Conservation (phyloP, 352 stramenopile species). For the Globisporangium nunn region DNA sequence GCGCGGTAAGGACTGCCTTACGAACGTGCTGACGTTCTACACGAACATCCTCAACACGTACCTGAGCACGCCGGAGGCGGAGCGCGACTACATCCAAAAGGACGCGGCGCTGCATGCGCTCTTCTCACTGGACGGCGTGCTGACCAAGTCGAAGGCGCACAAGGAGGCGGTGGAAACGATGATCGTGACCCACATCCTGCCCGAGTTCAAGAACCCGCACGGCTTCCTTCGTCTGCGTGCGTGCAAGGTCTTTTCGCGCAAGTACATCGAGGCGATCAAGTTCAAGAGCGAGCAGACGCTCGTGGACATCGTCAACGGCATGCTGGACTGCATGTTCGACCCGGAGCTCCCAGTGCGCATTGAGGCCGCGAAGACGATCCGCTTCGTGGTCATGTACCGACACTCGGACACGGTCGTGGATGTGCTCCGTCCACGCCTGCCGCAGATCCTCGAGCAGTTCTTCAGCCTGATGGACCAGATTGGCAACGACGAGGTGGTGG, state of each 20-base stretch:
- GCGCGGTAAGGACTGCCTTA: conserved; percentile 92
- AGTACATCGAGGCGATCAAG: conserved; percentile 87
- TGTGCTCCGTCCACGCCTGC: conserved; percentile 88
- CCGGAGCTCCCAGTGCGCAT: conserved; percentile 95
- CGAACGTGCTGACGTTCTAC: conserved; percentile 88
- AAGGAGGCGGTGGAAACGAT: conserved; percentile 90
- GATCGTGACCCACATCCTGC: conserved; percentile 93
- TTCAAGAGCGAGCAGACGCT: conserved; percentile 90
- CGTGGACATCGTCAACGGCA: conserved; percentile 68
- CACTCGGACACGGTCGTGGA: conserved; percentile 78
- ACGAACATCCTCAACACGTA: conserved; percentile 93
- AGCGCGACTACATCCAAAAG: conserved; percentile 94
- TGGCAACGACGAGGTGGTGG: conserved; percentile 96
- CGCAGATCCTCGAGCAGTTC: conserved; percentile 95
- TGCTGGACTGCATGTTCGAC: conserved; percentile 89
- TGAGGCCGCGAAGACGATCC: conserved; percentile 89
- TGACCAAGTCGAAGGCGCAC: conserved; percentile 94
- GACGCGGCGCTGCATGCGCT: conserved; percentile 93
- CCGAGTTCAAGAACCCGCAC: conserved; percentile 93
- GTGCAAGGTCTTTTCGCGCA: conserved; percentile 95
- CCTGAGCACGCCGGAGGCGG: conserved; percentile 41
- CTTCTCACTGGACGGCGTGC: conserved; percentile 88
- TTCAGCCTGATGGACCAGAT: conserved; percentile 99
- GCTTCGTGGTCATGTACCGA: conserved; percentile 83
- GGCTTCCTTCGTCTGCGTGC: conserved; percentile 93